A percentile compares a stretch with the other conserved stretches of the same genome.
Evolutionary conservation across 768 basidiomycete species (phyloP).

Genomic region (Tylopilus felleus): DNA sequence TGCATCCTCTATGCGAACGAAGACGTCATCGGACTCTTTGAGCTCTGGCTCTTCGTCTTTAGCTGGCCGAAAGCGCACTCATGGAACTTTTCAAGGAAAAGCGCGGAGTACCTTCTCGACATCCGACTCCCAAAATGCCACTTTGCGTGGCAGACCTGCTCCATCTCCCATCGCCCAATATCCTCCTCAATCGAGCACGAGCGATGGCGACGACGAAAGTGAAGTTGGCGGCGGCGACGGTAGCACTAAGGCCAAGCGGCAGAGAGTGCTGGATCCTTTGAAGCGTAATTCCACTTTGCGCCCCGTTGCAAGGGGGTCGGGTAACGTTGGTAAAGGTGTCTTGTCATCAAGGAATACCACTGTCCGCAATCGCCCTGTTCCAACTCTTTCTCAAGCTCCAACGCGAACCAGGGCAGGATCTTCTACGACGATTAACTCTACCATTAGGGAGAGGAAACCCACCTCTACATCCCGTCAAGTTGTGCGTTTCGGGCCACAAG

Average conservation of each 20-base stretch:
- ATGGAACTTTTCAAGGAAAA: conserved; percentile 7
- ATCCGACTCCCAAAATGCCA: conserved; percentile 22
- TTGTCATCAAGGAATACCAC: conserved; percentile 10
- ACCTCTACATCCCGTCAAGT: conserved; percentile 7
- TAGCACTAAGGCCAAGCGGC: conserved; percentile 21
- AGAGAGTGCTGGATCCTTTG: conserved; percentile 24
- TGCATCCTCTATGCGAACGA: conserved; percentile 37
- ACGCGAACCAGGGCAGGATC: conserved; percentile 12
- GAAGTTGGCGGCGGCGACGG: conserved; percentile 7
- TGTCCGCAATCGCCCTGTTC: conserved; percentile 7
- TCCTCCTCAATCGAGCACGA: conserved; percentile 18
- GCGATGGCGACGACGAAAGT: conserved; percentile 22
- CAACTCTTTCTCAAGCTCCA: conserved; percentile 9
- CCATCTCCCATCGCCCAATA: conserved; percentile 8
- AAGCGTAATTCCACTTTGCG: conserved; percentile 28
- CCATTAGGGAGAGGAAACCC: conserved; percentile 15
- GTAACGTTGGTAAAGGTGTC: conserved; percentile 12
- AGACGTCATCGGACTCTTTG: conserved; percentile 43
- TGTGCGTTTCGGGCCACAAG: conserved; percentile 9
- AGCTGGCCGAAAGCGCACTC: conserved; percentile 43
- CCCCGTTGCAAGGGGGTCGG: conserved; percentile 14
- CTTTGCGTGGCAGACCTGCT: conserved; percentile 24
- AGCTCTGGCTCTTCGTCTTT: conserved; percentile 36
- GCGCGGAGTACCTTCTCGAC: background rate
- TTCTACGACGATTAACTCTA: conserved; percentile 4